Conservation (phyloP, 768 basidiomycete genomes). For the Naganishia friedmannii region DNA sequence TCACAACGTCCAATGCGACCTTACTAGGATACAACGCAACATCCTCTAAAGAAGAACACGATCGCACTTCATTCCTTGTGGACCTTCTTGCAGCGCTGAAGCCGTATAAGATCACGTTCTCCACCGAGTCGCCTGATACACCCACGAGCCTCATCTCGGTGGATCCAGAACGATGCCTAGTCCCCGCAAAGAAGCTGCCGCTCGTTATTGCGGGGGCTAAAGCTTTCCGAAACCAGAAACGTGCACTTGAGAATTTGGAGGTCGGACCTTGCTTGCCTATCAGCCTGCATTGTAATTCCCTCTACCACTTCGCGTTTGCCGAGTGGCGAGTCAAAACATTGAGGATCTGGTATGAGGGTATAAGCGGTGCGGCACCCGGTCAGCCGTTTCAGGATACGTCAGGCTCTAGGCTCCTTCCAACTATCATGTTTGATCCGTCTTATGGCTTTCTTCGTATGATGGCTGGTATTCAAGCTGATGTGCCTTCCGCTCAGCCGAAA, state of each 20-base stretch:
- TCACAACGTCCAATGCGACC: neutral
- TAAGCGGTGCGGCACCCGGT: neutral
- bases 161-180: slow-evolving; percentile 2
- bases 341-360: slow-evolving; percentile 2
- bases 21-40: neutral
- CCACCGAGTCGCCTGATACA: neutral
- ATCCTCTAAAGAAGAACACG: neutral
- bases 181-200: slow-evolving; percentile 14
- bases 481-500: neutral
- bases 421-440: slow-evolving; percentile 21
- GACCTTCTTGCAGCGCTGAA: slow-evolving; percentile 8
- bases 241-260: slow-evolving; percentile 11
- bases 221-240: slow-evolving; percentile 5
- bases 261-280: slow-evolving; percentile 23
- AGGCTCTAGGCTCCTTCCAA: slow-evolving; percentile 2
- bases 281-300: slow-evolving; percentile 8
- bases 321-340: slow-evolving; percentile 21
- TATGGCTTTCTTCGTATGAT: slow-evolving; percentile 28
- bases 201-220: slow-evolving; percentile 8
- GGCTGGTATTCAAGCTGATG: neutral
- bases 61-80: neutral
- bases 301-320: slow-evolving; percentile 18
- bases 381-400: neutral
- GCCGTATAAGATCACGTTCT: neutral
- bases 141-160: neutral